Base-by-base conservation (phyloP, 1,284 basidiomycete genomes). In the Peniophora sp. region DNA sequence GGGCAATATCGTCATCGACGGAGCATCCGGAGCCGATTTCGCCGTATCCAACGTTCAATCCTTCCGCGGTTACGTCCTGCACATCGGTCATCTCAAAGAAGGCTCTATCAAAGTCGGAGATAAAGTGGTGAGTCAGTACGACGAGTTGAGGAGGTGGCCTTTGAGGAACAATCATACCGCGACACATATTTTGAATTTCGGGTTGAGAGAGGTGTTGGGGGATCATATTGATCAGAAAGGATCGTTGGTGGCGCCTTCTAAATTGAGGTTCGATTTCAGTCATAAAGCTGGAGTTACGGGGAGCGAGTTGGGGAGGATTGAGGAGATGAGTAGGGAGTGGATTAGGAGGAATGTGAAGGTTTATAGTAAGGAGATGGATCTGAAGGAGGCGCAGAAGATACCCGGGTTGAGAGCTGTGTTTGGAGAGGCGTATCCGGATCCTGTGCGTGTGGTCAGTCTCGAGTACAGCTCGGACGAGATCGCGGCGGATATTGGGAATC, bases 171-270 rank as follows among this genome's bases (percentile, higher is more conserved):
- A 99, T 65, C 97, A 99, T 73, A 99, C 96, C 22, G 96, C 89
- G 14, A 99, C 97, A 0, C 97, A 99, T 67, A 96, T 99, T 58
- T 89, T 99, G 62, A 99, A 99, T 74, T 99, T 78, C 66, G 82
- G 77, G 51, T 80, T 99, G 3, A 88, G 97, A 27, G 95, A 98
- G 65, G 80, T 93, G 2, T 83, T 98, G 9, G 96, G 96, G 25
- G 93, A 97, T 64, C 95, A 98, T 64, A 88, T 98, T 53, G 95
- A 99, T 67, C 97, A 99, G 68, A 97, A 93, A 66, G 97, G 97
- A 17, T 99, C 97, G 8, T 83, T 99, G 35, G 97, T 99, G 49
- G 93, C 96, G 1, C 92, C 93, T 0, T 85, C 85, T 47, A 97
- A 97, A 69, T 79, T 99, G 27, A 91, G 97, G 22, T 99, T 99